A percentile compares a stretch with the other conserved stretches of the same genome.
Evolutionary conservation across 1,284 basidiomycete genomes (phyloP).

Genomic region (Ganoderma resinaceum): DNA sequence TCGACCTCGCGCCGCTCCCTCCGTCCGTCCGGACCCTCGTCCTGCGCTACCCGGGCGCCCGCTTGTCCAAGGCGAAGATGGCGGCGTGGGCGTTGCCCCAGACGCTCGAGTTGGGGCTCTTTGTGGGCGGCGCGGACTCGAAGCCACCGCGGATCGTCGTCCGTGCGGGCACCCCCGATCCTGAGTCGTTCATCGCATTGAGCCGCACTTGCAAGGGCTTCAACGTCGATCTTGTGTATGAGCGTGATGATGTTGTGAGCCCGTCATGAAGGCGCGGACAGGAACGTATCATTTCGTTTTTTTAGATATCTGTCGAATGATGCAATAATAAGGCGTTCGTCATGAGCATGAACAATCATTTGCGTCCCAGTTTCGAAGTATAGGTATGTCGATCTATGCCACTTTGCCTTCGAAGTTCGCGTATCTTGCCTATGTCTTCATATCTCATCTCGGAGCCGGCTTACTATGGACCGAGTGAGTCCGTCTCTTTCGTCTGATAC

Average conservation of each 20-base stretch:
- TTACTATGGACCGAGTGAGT: too few relatives aligned
- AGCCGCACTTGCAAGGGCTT: constrained; percentile 21
- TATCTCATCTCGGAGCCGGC: too few relatives aligned
- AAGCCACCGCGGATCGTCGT: constrained; percentile 22
- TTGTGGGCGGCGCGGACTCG: constrained; percentile 1
- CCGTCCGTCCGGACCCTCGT: constrained; percentile 33
- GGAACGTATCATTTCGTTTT: neutral
- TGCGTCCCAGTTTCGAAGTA: too few relatives aligned
- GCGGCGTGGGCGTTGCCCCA: constrained; percentile 25
- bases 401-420: too few relatives aligned
- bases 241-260: constrained; percentile 16
- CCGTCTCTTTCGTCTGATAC: too few relatives aligned
- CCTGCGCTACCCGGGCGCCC: constrained; percentile 20
- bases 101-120: constrained; percentile 25
- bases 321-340: too few relatives aligned
- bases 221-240: constrained; percentile 23
- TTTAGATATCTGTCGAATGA: neutral
- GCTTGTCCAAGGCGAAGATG: constrained; percentile 20
- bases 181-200: constrained; percentile 17
- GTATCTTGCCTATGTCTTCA: too few relatives aligned
- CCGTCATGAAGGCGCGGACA: neutral
- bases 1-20: constrained; percentile 31
- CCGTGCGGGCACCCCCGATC: constrained; percentile 27
- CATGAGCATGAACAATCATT: too few relatives aligned
- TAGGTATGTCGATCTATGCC: too few relatives aligned